Evolutionary conservation across 164 flowering plant species (phyloP).

Genomic region (Magnolia changhungtana): DNA sequence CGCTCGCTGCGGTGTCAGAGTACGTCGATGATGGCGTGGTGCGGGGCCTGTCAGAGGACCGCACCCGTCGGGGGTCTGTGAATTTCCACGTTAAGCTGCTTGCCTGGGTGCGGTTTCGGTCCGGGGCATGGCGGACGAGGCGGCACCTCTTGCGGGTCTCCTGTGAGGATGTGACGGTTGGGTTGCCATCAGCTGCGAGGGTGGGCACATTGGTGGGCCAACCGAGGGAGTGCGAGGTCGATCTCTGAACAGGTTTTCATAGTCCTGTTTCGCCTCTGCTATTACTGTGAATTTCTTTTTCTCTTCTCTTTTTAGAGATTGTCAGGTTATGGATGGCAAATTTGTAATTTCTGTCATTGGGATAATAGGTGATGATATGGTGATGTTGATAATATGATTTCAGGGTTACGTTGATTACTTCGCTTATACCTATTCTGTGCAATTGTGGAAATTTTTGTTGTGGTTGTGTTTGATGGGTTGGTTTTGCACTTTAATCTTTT

Average conservation of each 20-base stretch:
- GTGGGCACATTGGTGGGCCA: conserved; percentile 34
- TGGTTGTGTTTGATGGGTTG: too few relatives aligned
- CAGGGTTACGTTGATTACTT: too few relatives aligned
- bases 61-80: conserved; percentile 29
- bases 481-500: too few relatives aligned
- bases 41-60: conserved; percentile 28
- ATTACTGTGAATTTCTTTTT: too few relatives aligned
- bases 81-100: conserved; percentile 39
- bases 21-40: conserved; percentile 24
- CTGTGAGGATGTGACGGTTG: conserved; percentile 40
- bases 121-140: conserved; percentile 49
- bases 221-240: not conserved
- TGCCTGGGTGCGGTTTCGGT: conserved; percentile 34
- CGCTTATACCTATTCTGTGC: too few relatives aligned
- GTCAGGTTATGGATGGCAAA: too few relatives aligned
- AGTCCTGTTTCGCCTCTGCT: too few relatives aligned
- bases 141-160: conserved; percentile 38
- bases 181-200: conserved; percentile 17
- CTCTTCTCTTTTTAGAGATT: too few relatives aligned
- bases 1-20: conserved; percentile 26
- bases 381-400: too few relatives aligned
- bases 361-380: too few relatives aligned
- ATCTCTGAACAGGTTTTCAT: not conserved
- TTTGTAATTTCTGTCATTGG: too few relatives aligned
- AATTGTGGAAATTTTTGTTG: too few relatives aligned